Base-by-base conservation (phyloP, 202 grass and related monocot genomes). In the Musa balbisiana region DNA sequence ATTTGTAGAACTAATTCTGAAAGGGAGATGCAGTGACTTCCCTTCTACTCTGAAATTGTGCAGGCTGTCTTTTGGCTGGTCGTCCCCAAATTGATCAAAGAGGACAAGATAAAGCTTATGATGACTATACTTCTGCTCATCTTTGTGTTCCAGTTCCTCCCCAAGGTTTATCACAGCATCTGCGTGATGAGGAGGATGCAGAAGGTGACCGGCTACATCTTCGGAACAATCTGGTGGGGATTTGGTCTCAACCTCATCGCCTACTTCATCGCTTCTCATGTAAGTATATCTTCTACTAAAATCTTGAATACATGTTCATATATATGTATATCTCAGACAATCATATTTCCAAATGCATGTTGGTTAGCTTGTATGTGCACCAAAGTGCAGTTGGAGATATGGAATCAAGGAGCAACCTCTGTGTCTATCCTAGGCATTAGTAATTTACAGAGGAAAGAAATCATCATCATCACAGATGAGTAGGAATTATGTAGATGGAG, bases 221-320 rank as follows among this genome's bases (percentile, higher is more conserved):
- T 98, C 76, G 94, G 94, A 72, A 91, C 94, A 24, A 91, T 98
- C 82, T 98, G 94, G 94, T 98, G 94, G 94, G 94, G 94, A 6
- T 98, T 98, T 76, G 79, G 88, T 71, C 87, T 98, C 19, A 98
- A 98, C 65, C 85, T 98, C 19, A 89, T 98, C 33, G 94, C 91
- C 53, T 98, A 98, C 83, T 94, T 98, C 76, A 93, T 93, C 62
- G 94, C 94, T 59, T 98, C 94, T 68, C 94, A 98, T 89, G 94
- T 98, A 75, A 98, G 94, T 89, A 83, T 52, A 73, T 17, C 51
- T 72, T 82, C 62, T 49, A 9, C 24, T 64, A 66, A 3, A 76
- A 62, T 62, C 33, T 43, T 43, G 33, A 43, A 43, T 43, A 6
- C 33, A 43, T 43, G 33, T 5, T 43, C 33, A 43, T 6, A 43